A percentile compares a stretch with the other conserved stretches of the same genome.
Conservation (phyloP, 2,329 filamentous ascomycete species). For the Hypoxylon sp. region DNA sequence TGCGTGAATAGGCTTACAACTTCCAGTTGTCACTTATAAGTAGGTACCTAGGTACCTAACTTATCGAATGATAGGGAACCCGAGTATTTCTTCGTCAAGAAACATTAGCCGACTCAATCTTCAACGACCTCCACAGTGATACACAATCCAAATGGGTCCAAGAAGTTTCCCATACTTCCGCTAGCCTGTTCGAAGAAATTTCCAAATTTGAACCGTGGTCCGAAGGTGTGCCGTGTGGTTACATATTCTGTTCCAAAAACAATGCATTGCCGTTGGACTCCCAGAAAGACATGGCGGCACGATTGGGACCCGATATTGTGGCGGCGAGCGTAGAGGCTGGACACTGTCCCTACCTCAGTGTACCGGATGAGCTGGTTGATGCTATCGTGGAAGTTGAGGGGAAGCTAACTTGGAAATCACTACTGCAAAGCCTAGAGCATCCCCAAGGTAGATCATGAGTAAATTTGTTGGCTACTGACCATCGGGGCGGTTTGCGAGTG, state of each 20-base stretch:
- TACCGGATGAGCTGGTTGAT: conserved; percentile 13
- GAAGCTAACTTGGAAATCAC: not conserved
- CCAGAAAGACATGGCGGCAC: conserved; percentile 6
- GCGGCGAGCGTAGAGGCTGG: conserved; percentile 2
- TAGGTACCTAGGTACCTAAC: no score
- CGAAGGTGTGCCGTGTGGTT: conserved; percentile 8
- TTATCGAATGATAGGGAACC: not conserved
- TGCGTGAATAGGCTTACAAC: not conserved
- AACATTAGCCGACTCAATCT: not conserved
- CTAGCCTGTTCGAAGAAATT: not conserved
- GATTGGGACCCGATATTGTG: not conserved
- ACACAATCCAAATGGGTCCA: not conserved
- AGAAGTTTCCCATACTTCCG: conserved; percentile 8
- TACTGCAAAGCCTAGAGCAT: not conserved
- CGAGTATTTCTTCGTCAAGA: conserved; percentile 1
- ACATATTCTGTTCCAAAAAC: conserved; percentile 13
- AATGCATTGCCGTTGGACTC: not conserved
- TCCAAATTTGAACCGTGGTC: conserved; percentile 12
- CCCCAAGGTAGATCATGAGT: no score
- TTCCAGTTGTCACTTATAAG: not conserved
- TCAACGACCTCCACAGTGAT: conserved; percentile 1
- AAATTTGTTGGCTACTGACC: no score
- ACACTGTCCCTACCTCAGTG: conserved; percentile 7
- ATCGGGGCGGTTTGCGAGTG: no score
- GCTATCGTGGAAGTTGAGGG: not conserved